Evolutionary conservation across 441 rosid species (phyloP).

Genomic region (Populus hybrid): DNA sequence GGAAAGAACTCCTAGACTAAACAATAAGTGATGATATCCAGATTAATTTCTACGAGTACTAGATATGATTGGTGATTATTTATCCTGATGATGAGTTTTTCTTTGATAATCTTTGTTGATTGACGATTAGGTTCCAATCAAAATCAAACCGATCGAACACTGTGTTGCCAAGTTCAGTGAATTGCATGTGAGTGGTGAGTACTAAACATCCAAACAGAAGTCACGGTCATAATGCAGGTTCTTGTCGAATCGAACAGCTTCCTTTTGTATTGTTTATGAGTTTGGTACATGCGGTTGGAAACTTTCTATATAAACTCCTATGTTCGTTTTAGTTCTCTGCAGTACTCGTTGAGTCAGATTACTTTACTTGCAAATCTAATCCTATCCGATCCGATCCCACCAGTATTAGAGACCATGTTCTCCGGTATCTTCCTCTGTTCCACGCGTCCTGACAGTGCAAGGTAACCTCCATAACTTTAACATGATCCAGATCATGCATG

Average conservation of each 20-base stretch:
- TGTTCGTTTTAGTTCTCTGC: neutral
- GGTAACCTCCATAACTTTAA: conserved; percentile 28
- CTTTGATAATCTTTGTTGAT: neutral
- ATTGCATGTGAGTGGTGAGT: neutral
- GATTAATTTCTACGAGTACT: neutral
- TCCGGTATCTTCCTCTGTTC: conserved; percentile 58
- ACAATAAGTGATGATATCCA: no score
- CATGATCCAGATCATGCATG: neutral
- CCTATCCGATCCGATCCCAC: neutral
- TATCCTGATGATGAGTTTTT: neutral
- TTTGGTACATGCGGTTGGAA: neutral
- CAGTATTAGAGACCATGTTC: conserved; percentile 36
- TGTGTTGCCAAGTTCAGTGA: conserved; percentile 5
- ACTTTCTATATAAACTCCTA: neutral
- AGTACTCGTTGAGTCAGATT: neutral
- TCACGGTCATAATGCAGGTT: neutral
- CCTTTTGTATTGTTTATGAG: conserved; percentile 13
- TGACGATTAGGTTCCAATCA: neutral
- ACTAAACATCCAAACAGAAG: conserved; percentile 1
- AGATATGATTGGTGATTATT: neutral
- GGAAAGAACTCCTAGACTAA: no score
- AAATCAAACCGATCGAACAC: neutral
- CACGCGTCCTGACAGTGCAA: conserved; percentile 40
- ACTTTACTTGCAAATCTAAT: neutral
- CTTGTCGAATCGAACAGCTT: conserved; percentile 12